Percentiles rank a stretch among this genome's conserved stretches.
These are phyloP conservation scores for Acacia acuminata DNA, from an alignment of 306 rosid species.

Conservation along the genomic window DNA sequence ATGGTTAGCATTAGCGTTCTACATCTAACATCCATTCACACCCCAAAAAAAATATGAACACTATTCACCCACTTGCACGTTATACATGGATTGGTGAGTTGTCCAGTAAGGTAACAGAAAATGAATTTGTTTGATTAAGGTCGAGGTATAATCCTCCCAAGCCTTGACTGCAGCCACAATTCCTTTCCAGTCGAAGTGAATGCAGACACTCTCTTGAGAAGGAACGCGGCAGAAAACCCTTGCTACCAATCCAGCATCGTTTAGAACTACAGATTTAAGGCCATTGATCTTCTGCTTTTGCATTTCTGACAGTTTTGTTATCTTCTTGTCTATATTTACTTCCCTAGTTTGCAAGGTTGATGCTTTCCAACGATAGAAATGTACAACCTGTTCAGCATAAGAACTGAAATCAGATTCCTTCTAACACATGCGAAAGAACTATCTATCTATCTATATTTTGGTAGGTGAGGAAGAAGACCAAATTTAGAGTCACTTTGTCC, in stretches of 20 bases:
- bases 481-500: constrained; percentile 10
- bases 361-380: constrained; percentile 67
- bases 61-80: constrained; percentile 39
- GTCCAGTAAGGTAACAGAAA: constrained; percentile 63
- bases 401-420: constrained; percentile 1
- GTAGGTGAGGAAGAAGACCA: constrained; percentile 10
- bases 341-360: constrained; percentile 36
- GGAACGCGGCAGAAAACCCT: constrained; percentile 39
- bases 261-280: constrained; percentile 51
- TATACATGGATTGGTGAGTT: constrained; percentile 59
- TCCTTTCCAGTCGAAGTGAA: constrained; percentile 48
- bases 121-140: constrained; percentile 46
- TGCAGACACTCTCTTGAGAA: constrained; percentile 24
- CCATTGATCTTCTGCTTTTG: constrained; percentile 39
- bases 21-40: not conserved
- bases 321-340: constrained; percentile 33
- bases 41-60: not conserved
- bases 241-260: constrained; percentile 46
- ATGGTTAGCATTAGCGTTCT: not conserved
- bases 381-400: constrained; percentile 59
- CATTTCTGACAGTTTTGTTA: constrained; percentile 41
- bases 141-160: constrained; percentile 58
- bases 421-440: too few relatives aligned
- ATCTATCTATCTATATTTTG: not conserved
- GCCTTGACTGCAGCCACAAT: constrained; percentile 44